These are phyloP conservation scores for Saccharomycopsis sp. DNA, from an alignment of 805 yeast species.

Conservation along the genomic window DNA sequence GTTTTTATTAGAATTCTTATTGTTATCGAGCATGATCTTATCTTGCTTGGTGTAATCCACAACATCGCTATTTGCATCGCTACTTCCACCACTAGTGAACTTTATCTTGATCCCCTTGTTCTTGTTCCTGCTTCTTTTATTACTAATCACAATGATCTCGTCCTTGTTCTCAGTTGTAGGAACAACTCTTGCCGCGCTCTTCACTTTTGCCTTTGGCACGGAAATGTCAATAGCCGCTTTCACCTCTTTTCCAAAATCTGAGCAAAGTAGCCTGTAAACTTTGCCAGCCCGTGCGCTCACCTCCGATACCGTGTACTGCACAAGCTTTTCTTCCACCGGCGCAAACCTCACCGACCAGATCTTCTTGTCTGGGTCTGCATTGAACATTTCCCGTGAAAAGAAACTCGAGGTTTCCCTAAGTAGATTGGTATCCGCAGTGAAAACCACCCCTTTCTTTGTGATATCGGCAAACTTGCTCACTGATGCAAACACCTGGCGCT, in stretches of 20 bases:
- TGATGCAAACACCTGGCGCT: constrained; percentile 8
- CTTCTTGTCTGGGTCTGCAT: neutral
- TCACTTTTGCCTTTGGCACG: constrained; percentile 2
- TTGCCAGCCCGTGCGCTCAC: neutral
- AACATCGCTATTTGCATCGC: constrained; percentile 18
- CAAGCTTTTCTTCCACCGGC: neutral
- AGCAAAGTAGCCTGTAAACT: neutral
- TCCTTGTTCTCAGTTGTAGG: constrained; percentile 4
- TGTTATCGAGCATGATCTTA: constrained; percentile 31
- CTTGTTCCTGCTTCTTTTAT: constrained; percentile 4
- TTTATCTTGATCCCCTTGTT: constrained; percentile 5
- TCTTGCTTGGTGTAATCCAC: constrained; percentile 40
- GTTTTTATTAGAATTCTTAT: too few species aligned
- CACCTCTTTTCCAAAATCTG: constrained; percentile 5
- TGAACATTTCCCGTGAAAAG: constrained; percentile 5
- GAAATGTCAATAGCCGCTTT: constrained; percentile 9
- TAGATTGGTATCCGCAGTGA: neutral
- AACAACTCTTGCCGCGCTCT: neutral
- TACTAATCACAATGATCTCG: constrained; percentile 17
- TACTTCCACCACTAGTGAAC: too few species aligned
- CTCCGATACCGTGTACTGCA: constrained; percentile 3
- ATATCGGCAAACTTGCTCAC: constrained; percentile 9
- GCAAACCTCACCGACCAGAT: constrained; percentile 4
- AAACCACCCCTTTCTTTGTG: neutral
- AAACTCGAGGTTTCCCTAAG: neutral